phyloP scores from a whole-genome alignment of 2,329 filamentous ascomycete genomes.

The Sarocladium brachiariae region DNA sequence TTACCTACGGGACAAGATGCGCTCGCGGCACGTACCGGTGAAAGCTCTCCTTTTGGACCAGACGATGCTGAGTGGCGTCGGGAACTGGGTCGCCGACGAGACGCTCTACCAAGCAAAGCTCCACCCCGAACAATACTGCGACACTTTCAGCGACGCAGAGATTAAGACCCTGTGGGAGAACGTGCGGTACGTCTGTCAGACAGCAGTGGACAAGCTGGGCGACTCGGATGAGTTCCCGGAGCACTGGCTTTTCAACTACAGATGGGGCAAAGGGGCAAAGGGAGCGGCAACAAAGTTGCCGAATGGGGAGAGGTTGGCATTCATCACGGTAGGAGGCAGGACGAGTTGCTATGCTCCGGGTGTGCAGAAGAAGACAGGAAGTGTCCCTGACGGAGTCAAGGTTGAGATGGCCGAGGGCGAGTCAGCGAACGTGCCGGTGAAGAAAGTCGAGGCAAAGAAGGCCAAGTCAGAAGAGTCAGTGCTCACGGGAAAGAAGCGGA shows the following conservation, averaged over 20 bases:
- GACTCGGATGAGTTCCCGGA: conserved; percentile 81
- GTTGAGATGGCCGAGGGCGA: conserved; percentile 31
- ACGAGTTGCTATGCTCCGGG: conserved; percentile 85
- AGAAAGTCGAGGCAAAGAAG: not conserved
- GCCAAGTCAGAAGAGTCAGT: not conserved
- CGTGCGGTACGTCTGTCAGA: conserved; percentile 72
- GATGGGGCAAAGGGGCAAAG: conserved; percentile 88
- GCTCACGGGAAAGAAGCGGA: conserved; percentile 1
- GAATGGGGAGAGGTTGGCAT: conserved; percentile 77
- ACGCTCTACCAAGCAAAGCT: conserved; percentile 82
- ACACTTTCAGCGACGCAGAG: conserved; percentile 68
- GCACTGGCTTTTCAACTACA: conserved; percentile 80
- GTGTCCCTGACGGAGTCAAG: conserved; percentile 34
- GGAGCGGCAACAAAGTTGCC: conserved; percentile 60
- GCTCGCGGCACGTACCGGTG: conserved; percentile 72
- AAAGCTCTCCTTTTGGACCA: conserved; percentile 89
- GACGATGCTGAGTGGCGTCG: conserved; percentile 80
- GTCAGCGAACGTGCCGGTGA: conserved; percentile 16
- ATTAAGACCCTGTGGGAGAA: conserved; percentile 64
- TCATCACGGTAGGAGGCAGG: conserved; percentile 81
- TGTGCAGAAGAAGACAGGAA: conserved; percentile 72
- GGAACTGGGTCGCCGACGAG: conserved; percentile 97
- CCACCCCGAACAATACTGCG: conserved; percentile 88
- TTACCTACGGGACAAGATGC: conserved; percentile 67
- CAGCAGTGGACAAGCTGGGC: conserved; percentile 68